Evolutionary conservation across 495 filamentous ascomycete species (phyloP).

Genomic region (Penicillium cataractarum): DNA sequence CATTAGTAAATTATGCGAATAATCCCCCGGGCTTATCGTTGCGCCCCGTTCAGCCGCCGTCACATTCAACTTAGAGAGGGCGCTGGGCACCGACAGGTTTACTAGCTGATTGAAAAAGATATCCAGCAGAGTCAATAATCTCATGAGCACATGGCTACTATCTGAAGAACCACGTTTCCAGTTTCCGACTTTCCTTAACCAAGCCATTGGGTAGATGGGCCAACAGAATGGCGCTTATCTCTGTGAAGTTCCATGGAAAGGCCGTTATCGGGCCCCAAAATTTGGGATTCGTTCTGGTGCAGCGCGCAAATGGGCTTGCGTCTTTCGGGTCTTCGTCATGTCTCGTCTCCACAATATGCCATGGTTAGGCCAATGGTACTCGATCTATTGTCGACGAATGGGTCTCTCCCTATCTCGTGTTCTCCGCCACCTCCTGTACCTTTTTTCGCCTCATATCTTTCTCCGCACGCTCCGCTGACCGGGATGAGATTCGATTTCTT

Average conservation of each 20-base stretch:
- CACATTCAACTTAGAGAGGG: background rate
- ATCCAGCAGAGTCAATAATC: background rate
- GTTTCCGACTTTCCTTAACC: background rate
- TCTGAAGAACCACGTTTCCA: background rate
- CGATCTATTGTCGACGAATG: background rate
- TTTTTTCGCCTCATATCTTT: slow-evolving; percentile 25
- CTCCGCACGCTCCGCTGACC: background rate
- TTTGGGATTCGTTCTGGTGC: background rate
- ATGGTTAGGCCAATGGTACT: slow-evolving; percentile 8
- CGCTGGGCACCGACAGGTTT: background rate
- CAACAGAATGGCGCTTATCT: background rate
- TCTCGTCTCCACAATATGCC: slow-evolving; percentile 3
- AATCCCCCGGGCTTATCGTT: background rate
- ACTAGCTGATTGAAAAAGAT: background rate
- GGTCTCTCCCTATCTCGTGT: slow-evolving; percentile 7
- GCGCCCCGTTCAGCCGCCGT: slow-evolving; percentile 3
- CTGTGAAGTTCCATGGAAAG: background rate
- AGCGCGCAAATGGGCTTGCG: background rate
- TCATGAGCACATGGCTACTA: background rate
- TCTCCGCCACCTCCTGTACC: slow-evolving; percentile 30
- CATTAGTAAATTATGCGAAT: background rate
- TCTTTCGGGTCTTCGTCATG: background rate
- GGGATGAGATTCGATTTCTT: background rate
- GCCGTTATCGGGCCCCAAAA: slow-evolving; percentile 1
- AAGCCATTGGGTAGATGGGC: background rate